These are phyloP conservation scores for Psidium guajava DNA, from an alignment of 345 rosid species.

Conservation along the genomic window DNA sequence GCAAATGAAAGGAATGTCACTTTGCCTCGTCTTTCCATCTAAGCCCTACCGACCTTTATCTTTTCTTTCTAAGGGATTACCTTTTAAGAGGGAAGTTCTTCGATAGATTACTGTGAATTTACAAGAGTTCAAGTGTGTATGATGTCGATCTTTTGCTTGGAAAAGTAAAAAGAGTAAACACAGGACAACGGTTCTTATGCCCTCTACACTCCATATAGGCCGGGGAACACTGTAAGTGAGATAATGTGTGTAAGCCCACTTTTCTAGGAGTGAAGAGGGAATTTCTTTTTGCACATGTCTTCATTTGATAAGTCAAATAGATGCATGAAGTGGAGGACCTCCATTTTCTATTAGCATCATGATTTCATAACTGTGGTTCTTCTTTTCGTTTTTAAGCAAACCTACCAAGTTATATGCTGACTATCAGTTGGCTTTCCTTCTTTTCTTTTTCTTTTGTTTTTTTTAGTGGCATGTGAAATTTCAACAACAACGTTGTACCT, in stretches of 20 bases:
- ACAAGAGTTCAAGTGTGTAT: not conserved
- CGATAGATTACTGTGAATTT: not conserved
- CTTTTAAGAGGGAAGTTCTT: not conserved
- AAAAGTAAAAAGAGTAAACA: not conserved
- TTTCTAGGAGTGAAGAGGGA: not conserved
- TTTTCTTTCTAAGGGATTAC: not conserved
- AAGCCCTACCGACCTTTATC: not conserved
- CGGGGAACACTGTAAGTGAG: not conserved
- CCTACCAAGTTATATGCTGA: not conserved
- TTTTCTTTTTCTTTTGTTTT: not conserved
- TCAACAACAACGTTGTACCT: not conserved
- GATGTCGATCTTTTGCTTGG: not conserved
- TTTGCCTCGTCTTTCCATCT: not conserved
- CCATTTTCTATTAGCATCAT: not conserved
- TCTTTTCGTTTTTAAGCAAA: not conserved
- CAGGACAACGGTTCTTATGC: not conserved
- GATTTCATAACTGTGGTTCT: not conserved
- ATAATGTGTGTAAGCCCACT: not conserved
- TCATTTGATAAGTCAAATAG: not conserved
- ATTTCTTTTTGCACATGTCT: not conserved
- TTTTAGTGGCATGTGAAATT: not conserved
- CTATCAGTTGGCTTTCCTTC: not conserved
- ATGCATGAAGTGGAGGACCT: not conserved
- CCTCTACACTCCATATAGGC: not conserved
- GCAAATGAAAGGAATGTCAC: not conserved